Conservation (phyloP, 345 rosid genomes). For the Balakata baccata region DNA sequence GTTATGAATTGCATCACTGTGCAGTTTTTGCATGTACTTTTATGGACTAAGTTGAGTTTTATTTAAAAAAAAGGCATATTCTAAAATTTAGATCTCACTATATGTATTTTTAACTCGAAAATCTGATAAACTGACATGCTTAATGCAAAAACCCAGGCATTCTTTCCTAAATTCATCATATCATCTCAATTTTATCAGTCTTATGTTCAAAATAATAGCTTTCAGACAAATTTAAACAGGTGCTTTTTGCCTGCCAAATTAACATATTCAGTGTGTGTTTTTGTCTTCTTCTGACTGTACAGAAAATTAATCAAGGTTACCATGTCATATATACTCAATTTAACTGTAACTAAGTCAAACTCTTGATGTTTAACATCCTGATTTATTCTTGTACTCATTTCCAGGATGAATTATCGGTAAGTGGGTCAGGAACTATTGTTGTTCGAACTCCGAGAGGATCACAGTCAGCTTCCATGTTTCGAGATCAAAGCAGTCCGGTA, state of each 20-base stretch:
- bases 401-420: conserved; percentile 72
- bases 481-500: conserved; percentile 66
- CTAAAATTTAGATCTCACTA: conserved; percentile 2
- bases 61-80: neutral
- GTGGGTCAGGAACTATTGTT: conserved; percentile 91
- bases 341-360: neutral
- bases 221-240: neutral
- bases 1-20: too few relatives aligned
- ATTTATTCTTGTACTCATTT: conserved; percentile 29
- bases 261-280: conserved; percentile 3
- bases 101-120: neutral
- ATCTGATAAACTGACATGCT: conserved; percentile 3
- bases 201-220: neutral
- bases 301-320: neutral
- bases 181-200: too few relatives aligned
- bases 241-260: neutral
- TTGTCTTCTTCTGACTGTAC: neutral
- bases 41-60: too few relatives aligned
- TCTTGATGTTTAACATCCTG: neutral
- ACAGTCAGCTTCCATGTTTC: conserved; percentile 53
- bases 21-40: too few relatives aligned
- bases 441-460: conserved; percentile 73
- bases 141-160: conserved; percentile 2
- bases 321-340: neutral
- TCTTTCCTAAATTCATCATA: neutral